Conservation (phyloP, 2,329 filamentous ascomycete species). For the Colletotrichum sp. region DNA sequence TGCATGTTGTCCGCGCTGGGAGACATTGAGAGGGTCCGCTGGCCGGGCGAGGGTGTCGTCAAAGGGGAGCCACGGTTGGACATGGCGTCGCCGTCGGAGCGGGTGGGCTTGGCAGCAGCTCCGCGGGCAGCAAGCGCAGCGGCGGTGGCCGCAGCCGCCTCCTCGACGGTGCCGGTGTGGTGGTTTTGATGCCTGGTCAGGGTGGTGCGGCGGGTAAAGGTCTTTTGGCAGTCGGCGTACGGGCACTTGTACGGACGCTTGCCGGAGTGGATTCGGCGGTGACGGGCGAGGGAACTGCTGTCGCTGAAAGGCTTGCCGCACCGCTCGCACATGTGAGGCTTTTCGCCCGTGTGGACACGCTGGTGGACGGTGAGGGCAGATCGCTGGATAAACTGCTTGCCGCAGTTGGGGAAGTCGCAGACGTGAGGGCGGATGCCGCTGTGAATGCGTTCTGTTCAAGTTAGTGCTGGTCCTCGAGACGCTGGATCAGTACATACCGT, state of each 20-base stretch:
- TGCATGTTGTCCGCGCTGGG: slow-evolving; percentile 74
- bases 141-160: slow-evolving; percentile 87
- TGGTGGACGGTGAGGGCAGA: slow-evolving; percentile 95
- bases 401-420: slow-evolving; percentile 87
- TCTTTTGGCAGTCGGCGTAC: slow-evolving; percentile 97
- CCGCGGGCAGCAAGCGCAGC: slow-evolving; percentile 74
- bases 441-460: slow-evolving; percentile 83
- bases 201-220: slow-evolving; percentile 94
- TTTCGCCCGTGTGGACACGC: slow-evolving; percentile 96
- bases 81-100: slow-evolving; percentile 74
- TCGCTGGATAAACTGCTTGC: slow-evolving; percentile 96
- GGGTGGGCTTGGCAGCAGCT: slow-evolving; percentile 46
- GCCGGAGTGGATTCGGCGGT: slow-evolving; percentile 93
- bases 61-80: slow-evolving; percentile 77
- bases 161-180: slow-evolving; percentile 93
- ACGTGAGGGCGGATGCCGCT: slow-evolving; percentile 89
- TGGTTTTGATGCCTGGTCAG: slow-evolving; percentile 95
- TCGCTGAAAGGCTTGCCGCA: slow-evolving; percentile 99
- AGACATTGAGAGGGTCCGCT: slow-evolving; percentile 80
- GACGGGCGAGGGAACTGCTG: slow-evolving; percentile 90
- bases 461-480: slow-evolving; percentile 24
- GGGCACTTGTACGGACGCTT: slow-evolving; percentile 98
- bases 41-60: slow-evolving; percentile 83
- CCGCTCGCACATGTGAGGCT: slow-evolving; percentile 96
- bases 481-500: slow-evolving; percentile 69